phyloP scores from a whole-genome alignment of 2,329 filamentous ascomycete species.

The Fonsecaea nubica region DNA sequence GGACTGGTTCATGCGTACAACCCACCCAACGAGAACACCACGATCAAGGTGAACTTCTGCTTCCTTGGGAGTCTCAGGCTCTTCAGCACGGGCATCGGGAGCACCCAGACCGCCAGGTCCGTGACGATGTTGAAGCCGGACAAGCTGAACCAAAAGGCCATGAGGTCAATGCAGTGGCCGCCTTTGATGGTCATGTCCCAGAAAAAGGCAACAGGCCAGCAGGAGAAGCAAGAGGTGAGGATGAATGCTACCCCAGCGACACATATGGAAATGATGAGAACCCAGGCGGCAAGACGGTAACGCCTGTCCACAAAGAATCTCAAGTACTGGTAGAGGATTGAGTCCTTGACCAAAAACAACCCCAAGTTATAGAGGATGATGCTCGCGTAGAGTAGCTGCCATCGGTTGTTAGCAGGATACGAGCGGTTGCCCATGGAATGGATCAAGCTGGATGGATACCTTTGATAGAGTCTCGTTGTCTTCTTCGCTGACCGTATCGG shows the following conservation, averaged over 20 bases:
- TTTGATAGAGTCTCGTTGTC: conserved; percentile 30
- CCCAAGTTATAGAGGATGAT: conserved; percentile 47
- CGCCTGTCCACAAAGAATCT: conserved; percentile 43
- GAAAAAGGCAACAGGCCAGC: conserved; percentile 49
- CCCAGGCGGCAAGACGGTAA: conserved; percentile 26
- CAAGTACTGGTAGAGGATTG: conserved; percentile 43
- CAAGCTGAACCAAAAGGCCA: conserved; percentile 59
- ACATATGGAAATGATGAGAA: conserved; percentile 24
- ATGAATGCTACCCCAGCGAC: conserved; percentile 24
- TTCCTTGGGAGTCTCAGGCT: conserved; percentile 55
- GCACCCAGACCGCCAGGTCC: conserved; percentile 62
- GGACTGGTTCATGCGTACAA: conserved; percentile 42
- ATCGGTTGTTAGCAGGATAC: conserved; percentile 5
- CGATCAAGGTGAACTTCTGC: conserved; percentile 55
- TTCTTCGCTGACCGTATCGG: conserved; percentile 24
- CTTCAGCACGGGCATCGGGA: conserved; percentile 59
- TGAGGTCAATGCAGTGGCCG: conserved; percentile 56
- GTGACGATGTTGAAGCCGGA: conserved; percentile 67
- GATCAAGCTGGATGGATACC: conserved; percentile 11
- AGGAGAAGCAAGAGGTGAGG: conserved; percentile 47
- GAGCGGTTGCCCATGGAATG: not conserved
- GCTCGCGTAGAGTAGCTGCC: conserved; percentile 31
- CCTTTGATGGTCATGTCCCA: conserved; percentile 47
- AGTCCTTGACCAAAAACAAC: conserved; percentile 45
- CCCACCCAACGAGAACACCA: conserved; percentile 60